These are phyloP conservation scores for Ensete ventricosum DNA, from an alignment of 176 grass and related monocot species.

Conservation along the genomic window DNA sequence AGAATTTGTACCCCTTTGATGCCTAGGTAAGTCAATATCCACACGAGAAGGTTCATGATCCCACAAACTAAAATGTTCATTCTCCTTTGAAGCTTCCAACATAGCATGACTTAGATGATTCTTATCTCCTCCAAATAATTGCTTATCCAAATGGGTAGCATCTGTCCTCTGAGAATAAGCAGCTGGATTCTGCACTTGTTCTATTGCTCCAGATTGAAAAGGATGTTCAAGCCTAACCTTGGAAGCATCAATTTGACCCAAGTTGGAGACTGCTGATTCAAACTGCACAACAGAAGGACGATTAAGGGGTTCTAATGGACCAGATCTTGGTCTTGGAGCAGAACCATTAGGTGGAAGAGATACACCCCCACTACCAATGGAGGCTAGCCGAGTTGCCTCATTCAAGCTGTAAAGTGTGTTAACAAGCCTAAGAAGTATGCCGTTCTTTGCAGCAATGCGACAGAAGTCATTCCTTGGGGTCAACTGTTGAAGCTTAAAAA, in stretches of 20 bases:
- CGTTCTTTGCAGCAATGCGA: conserved; percentile 89
- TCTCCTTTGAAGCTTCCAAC: conserved; percentile 48
- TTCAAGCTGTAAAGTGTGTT: conserved; percentile 97
- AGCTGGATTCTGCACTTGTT: conserved; percentile 32
- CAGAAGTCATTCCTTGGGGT: conserved; percentile 88
- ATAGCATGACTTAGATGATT: conserved; percentile 20
- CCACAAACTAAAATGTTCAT: conserved; percentile 29
- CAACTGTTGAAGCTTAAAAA: conserved; percentile 88
- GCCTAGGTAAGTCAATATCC: conserved; percentile 45
- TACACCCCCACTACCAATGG: conserved; percentile 55
- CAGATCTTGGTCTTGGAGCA: conserved; percentile 56
- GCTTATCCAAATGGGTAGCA: not conserved
- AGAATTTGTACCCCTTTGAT: conserved; percentile 49
- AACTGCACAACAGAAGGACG: not conserved
- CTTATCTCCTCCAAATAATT: conserved; percentile 34
- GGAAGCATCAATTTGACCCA: conserved; percentile 27
- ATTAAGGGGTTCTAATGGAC: conserved; percentile 51
- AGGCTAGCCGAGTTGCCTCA: conserved; percentile 81
- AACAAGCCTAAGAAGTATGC: conserved; percentile 73
- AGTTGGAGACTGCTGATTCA: not conserved
- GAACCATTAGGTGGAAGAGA: conserved; percentile 72
- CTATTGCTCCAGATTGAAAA: conserved; percentile 44
- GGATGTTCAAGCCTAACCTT: conserved; percentile 46
- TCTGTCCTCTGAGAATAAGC: conserved; percentile 18
- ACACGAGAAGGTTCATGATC: conserved; percentile 13